Conservation (phyloP, 441 rosid species). For the Gossypium aridum region DNA sequence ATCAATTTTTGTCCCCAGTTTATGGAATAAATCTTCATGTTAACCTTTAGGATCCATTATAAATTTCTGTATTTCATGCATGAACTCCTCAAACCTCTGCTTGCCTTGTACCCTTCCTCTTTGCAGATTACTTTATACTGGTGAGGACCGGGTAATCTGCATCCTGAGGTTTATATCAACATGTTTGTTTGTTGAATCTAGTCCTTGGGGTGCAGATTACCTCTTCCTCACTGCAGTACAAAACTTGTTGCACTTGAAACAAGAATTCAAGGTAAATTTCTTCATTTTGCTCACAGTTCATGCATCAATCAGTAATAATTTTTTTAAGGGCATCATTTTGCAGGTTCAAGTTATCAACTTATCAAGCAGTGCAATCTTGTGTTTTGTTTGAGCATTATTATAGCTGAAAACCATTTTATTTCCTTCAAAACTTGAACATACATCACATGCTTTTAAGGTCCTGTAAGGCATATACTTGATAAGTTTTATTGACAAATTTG, state of each 20-base stretch:
- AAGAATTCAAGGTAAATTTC: not conserved
- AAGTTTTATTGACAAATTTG: too few species aligned
- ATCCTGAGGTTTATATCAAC: constrained; percentile 87
- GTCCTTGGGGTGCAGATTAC: constrained; percentile 80
- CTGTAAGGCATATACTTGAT: too few species aligned
- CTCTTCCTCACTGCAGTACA: constrained; percentile 55
- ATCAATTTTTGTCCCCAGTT: not conserved
- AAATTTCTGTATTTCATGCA: constrained; percentile 32
- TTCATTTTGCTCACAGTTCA: not conserved
- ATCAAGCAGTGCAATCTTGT: not conserved
- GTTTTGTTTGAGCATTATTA: not conserved
- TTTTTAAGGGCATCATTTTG: not conserved
- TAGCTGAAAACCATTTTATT: not conserved
- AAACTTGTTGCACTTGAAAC: not conserved
- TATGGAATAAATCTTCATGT: constrained; percentile 18
- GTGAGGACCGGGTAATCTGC: constrained; percentile 86
- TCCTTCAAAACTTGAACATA: not conserved
- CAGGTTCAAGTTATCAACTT: not conserved
- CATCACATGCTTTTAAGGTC: not conserved
- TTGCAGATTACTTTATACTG: constrained; percentile 23
- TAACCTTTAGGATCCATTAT: constrained; percentile 31
- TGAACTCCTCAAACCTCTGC: constrained; percentile 13
- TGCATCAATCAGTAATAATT: not conserved
- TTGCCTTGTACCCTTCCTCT: not conserved
- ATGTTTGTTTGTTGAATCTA: constrained; percentile 26